Conservation (phyloP, 225 moss, liverwort and hornwort genomes). For the Ulota crispa region DNA sequence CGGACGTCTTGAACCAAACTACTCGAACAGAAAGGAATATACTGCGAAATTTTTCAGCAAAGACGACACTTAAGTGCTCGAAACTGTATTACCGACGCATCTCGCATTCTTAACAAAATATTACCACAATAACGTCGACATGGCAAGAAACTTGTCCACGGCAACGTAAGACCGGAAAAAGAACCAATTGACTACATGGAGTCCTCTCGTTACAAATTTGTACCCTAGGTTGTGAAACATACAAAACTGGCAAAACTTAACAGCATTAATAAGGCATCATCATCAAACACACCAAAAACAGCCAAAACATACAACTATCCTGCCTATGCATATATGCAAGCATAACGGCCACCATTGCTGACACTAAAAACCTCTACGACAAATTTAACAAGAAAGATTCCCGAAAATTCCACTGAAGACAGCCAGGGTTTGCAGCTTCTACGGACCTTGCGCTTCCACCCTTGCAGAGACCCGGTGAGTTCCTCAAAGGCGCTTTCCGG, state of each 20-base stretch:
- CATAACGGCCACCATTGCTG: conserved; percentile 32
- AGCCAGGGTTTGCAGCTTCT: conserved; percentile 41
- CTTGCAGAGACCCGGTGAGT: conserved; percentile 41
- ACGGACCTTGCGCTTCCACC: conserved; percentile 57
- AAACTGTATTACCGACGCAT: conserved; percentile 6
- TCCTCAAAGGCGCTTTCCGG: conserved; percentile 45
- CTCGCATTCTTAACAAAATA: conserved; percentile 12
- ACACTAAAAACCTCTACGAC: not conserved
- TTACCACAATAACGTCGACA: conserved; percentile 12
- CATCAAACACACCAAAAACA: not conserved
- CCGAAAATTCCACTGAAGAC: not conserved
- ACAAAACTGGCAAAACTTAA: conserved; percentile 7
- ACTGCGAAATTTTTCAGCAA: not conserved
- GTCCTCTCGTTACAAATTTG: conserved; percentile 8
- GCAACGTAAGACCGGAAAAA: not conserved
- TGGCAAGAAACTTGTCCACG: conserved; percentile 20
- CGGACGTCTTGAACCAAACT: not conserved
- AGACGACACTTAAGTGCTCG: conserved; percentile 1
- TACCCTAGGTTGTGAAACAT: conserved; percentile 30
- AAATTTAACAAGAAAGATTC: conserved; percentile 23
- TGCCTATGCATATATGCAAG: not conserved
- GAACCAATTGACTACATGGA: not conserved
- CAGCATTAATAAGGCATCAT: conserved; percentile 16
- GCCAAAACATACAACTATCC: not conserved
- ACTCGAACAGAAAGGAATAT: not conserved